These are phyloP conservation scores for Eugenia klotzschiana DNA, from an alignment of 441 rosid species.

Conservation along the genomic window DNA sequence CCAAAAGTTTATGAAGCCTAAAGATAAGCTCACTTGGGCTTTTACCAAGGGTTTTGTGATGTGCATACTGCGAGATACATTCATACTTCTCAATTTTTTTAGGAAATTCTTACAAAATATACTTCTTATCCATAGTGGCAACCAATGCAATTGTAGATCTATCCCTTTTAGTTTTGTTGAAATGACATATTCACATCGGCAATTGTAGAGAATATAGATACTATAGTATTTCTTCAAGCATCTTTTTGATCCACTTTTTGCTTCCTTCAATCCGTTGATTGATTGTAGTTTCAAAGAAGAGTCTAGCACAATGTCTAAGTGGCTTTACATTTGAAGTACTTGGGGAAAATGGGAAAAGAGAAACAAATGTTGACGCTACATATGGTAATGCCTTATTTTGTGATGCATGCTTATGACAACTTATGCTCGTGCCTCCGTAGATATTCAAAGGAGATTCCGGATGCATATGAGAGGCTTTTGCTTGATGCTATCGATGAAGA, in stretches of 20 bases:
- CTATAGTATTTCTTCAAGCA: neutral
- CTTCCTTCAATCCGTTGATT: neutral
- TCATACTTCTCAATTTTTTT: neutral
- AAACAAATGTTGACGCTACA: neutral
- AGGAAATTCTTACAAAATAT: neutral
- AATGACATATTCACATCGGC: neutral
- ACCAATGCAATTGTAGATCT: neutral
- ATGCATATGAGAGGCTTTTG: slow-evolving; percentile 86
- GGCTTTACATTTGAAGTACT: neutral
- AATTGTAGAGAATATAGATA: neutral
- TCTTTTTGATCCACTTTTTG: neutral
- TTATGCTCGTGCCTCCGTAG: slow-evolving; percentile 7
- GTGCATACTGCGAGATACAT: slow-evolving; percentile 49
- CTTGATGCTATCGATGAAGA: slow-evolving; percentile 87
- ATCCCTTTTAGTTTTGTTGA: neutral
- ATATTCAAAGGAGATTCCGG: slow-evolving; percentile 83
- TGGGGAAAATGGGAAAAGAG: neutral
- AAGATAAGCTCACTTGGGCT: no score
- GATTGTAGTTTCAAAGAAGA: neutral
- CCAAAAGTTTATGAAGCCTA: no score
- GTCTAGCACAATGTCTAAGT: neutral
- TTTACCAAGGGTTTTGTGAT: no score
- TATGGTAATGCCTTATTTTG: neutral
- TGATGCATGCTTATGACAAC: neutral
- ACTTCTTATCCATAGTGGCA: neutral